Conservation (phyloP, 1,139 yeast species). For the Scheffersomyces quercinus region DNA sequence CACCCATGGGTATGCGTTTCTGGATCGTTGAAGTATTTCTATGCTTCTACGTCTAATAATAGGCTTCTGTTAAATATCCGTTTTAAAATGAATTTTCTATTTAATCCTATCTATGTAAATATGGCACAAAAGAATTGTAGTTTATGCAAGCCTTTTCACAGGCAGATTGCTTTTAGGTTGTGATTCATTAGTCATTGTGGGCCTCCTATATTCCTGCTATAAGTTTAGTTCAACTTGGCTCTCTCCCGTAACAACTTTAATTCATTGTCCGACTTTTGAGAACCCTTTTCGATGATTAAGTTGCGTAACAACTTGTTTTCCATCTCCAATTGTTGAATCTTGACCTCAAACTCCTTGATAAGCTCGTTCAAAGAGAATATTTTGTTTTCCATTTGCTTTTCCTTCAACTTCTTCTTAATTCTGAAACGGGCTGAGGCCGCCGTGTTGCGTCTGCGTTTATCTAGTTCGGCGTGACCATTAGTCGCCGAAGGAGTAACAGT, state of each 20-base stretch:
- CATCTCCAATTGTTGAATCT: conserved; percentile 57
- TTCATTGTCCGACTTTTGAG: conserved; percentile 44
- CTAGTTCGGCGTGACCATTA: conserved; percentile 41
- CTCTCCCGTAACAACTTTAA: conserved; percentile 36
- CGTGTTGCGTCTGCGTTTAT: conserved; percentile 72
- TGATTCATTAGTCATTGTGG: neutral
- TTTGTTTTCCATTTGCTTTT: conserved; percentile 77
- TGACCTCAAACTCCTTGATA: conserved; percentile 60
- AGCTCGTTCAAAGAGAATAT: conserved; percentile 63
- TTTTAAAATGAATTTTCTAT: too few species aligned
- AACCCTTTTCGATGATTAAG: conserved; percentile 68
- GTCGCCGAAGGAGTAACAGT: neutral
- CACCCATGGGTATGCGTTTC: too few species aligned
- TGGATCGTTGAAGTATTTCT: too few species aligned
- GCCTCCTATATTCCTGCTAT: neutral
- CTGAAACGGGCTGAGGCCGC: conserved; percentile 83
- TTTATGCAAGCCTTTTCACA: too few species aligned
- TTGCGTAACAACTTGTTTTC: conserved; percentile 64
- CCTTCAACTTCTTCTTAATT: conserved; percentile 78
- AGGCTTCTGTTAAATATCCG: too few species aligned
- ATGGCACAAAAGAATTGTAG: too few species aligned
- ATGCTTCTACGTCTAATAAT: too few species aligned
- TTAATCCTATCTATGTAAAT: too few species aligned
- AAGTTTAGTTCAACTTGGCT: conserved; percentile 20
- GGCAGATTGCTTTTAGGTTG: neutral